A percentile compares a stretch with the other conserved stretches of the same genome.
Evolutionary conservation across 352 stramenopile species (phyloP).

Genomic region (Phytophthora cactorum): DNA sequence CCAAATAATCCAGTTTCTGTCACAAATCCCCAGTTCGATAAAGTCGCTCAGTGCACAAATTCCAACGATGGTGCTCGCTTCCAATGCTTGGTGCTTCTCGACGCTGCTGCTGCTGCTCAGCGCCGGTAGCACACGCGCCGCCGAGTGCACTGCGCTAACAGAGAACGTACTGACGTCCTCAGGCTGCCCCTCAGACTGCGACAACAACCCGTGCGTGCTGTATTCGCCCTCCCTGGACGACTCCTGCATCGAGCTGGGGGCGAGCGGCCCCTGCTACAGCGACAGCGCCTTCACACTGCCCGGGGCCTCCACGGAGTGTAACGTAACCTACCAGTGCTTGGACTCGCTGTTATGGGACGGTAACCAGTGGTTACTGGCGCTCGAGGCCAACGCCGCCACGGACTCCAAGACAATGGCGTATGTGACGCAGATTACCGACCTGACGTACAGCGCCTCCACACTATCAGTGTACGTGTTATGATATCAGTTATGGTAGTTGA

Average conservation of each 20-base stretch:
- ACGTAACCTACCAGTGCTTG: slow-evolving; percentile 68
- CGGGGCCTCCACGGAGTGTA: slow-evolving; percentile 32
- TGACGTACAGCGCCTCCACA: slow-evolving; percentile 40
- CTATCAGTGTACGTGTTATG: slow-evolving; percentile 52
- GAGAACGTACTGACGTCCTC: slow-evolving; percentile 60
- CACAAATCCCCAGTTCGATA: slow-evolving; percentile 2
- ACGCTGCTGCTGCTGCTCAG: slow-evolving; percentile 25
- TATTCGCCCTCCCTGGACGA: slow-evolving; percentile 52
- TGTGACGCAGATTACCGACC: slow-evolving; percentile 53
- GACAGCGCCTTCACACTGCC: slow-evolving; percentile 36
- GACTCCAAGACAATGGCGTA: slow-evolving; percentile 45
- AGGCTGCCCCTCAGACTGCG: slow-evolving; percentile 47
- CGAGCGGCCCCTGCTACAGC: slow-evolving; percentile 44
- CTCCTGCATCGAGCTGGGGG: slow-evolving; percentile 32
- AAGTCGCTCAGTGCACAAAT: slow-evolving; percentile 9
- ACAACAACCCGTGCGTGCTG: slow-evolving; percentile 47
- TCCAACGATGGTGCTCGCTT: slow-evolving; percentile 8
- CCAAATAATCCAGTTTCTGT: slow-evolving; percentile 27
- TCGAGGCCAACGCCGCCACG: slow-evolving; percentile 31
- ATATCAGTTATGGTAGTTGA: not conserved
- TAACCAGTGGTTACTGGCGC: slow-evolving; percentile 45
- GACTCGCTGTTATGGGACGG: slow-evolving; percentile 46
- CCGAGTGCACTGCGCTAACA: slow-evolving; percentile 47
- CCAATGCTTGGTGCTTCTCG: slow-evolving; percentile 15
- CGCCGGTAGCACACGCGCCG: slow-evolving; percentile 6